Conservation (phyloP, 805 yeast genomes). For the Spencermartinsiella europaea region DNA sequence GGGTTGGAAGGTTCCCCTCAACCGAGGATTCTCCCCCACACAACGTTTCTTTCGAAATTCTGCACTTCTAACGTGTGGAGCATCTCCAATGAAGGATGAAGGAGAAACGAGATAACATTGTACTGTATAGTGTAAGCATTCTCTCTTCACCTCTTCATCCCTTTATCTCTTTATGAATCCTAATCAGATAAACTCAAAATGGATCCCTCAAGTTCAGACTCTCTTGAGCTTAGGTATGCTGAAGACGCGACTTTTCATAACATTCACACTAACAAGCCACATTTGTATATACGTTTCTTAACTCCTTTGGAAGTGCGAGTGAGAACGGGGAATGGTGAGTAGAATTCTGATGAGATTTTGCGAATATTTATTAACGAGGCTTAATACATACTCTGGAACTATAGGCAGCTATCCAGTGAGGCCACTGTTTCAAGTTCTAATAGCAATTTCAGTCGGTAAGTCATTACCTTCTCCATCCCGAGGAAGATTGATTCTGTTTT, state of each 20-base stretch:
- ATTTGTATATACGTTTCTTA: background rate
- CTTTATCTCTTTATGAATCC: background rate
- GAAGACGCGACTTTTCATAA: background rate
- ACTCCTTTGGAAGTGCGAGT: background rate
- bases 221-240: background rate
- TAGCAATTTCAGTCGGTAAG: constrained; percentile 1
- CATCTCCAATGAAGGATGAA: too few species aligned
- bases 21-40: too few species aligned
- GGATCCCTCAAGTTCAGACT: constrained; percentile 3
- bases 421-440: background rate
- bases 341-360: background rate
- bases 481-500: too few species aligned
- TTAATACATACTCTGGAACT: background rate
- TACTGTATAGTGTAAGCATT: background rate
- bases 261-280: background rate
- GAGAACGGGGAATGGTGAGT: background rate
- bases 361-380: background rate
- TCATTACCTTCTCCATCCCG: too few species aligned
- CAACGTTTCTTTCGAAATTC: too few species aligned
- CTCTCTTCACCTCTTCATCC: background rate
- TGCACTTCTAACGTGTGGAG: too few species aligned
- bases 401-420: constrained; percentile 1
- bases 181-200: background rate
- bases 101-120: background rate
- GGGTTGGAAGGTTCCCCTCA: too few species aligned